Conservation (phyloP, 306 rosid species). For the Vigna hirtella region DNA sequence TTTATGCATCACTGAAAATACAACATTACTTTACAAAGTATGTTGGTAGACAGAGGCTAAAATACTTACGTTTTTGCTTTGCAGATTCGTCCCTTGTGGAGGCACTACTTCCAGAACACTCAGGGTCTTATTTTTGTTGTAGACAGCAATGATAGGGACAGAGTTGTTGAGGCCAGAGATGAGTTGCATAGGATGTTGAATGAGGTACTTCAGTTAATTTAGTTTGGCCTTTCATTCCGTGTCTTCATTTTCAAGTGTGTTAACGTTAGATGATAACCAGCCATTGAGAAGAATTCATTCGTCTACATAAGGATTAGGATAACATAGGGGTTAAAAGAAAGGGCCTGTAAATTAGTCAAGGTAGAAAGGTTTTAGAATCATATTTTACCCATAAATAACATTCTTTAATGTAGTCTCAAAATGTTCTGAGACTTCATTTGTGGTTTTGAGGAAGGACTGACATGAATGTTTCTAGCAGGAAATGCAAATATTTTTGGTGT, state of each 20-base stretch:
- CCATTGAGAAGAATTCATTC: neutral
- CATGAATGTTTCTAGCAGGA: slow-evolving; percentile 1
- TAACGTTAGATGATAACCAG: slow-evolving; percentile 3
- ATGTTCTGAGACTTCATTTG: neutral
- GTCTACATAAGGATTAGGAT: slow-evolving; percentile 17
- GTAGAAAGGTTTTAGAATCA: slow-evolving; percentile 3
- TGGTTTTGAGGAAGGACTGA: neutral
- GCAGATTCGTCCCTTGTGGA: slow-evolving; percentile 99
- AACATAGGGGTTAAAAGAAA: neutral
- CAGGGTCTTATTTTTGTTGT: slow-evolving; percentile 99
- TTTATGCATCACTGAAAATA: neutral
- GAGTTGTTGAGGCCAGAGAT: slow-evolving; percentile 99
- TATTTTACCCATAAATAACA: neutral
- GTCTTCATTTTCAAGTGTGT: slow-evolving; percentile 18
- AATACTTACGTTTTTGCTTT: slow-evolving; percentile 40
- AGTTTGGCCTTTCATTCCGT: slow-evolving; percentile 11
- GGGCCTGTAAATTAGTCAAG: slow-evolving; percentile 15
- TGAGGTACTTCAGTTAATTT: slow-evolving; percentile 67
- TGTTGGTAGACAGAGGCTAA: slow-evolving; percentile 32
- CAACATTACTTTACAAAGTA: neutral
- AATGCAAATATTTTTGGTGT: slow-evolving; percentile 17
- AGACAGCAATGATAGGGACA: slow-evolving; percentile 99
- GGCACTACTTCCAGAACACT: slow-evolving; percentile 99
- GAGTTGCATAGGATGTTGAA: slow-evolving; percentile 99
- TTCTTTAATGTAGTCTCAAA: neutral